Base-by-base conservation (phyloP, 2,329 filamentous ascomycete species). In the Aspergillus hortae region DNA sequence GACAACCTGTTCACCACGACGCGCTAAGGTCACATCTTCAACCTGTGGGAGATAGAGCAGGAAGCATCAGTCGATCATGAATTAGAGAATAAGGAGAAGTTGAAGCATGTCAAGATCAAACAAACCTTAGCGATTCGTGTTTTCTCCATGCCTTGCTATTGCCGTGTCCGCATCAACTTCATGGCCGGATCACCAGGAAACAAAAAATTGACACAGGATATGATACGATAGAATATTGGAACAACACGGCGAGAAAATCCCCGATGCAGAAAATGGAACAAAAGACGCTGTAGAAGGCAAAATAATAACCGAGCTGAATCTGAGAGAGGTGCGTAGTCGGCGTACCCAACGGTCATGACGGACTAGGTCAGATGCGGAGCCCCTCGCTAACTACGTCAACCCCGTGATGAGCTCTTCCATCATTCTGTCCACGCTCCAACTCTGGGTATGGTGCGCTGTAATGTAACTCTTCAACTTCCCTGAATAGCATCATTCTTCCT, bases 11-110 rank as follows among this genome's bases (percentile, higher is more conserved):
- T 78, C 74, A 53, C 82, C 82, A 64, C 77, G 78, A 53, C 80
- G 77, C 62, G 80, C 77, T 51, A 85, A 74, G 59, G 77, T 80
- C 63, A 86, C 82, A 70, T 84, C 77, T 52, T 78, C 75, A 61
- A 78, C 76, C 76, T 79, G 53, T 33, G 45, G 51, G 14, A 30
- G 12, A 33, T 33, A 33, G 36, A 51, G 19, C 23, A 51, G 47
- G 19, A 49, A 49, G 42, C 46, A 44, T 40, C 19, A 46, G 46
- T 32, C 30, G 21, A 27, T 44, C n/a, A 25, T 23, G 12, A 9
- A 15, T 27, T 10, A 7, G 17, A 42, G 15, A 23, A 7, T 25
- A 19, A 51, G 23, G 11, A 32, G 19, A 21, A 33, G 44, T 15
- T 42, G 35, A 46, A 27, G 25, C 35, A 41, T 40, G 15, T 44